Base-by-base conservation (phyloP, 148 eudicot species). In the Rhododendron simsii region DNA sequence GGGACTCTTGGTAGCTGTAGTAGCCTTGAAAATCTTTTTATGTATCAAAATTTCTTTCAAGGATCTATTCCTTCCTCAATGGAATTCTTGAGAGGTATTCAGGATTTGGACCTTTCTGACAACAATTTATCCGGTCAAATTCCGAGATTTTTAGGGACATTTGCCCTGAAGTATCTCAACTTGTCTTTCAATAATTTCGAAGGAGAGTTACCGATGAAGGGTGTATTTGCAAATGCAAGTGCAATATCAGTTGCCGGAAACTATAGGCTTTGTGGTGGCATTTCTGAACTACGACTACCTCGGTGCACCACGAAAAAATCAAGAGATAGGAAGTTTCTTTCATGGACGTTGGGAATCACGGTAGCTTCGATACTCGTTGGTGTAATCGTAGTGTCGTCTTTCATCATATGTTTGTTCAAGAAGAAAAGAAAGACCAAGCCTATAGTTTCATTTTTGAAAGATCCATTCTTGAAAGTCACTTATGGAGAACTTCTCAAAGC, bases 61-160 rank as follows among this genome's bases (percentile, higher is more conserved):
- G 87, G 84, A 33, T 23, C 80, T 4, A 81, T 73, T 51, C 87
- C 87, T 55, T 2, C 28, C 9, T 48, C 84, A 33, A 9, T 86
- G 20, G 59, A 30, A 10, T 44, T n/a, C n/a, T 41, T 82, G 55
- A 74, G 14, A 86, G 88, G 81, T 0, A 28, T 82, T 23, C 37
- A 16, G 4, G 5, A 1, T 53, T 11, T 86, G 11, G 84, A 86
- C 82, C 71, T 86, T 74, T 82, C 88, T 5, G 11, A n/a, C 4
- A 86, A 86, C 63, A 86, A 86, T 33, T 81, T 86, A 15, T 73
- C 85, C 3, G 85, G 81, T 3, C 26, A 57, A 30, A 74, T 86
- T 21, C 85, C 88, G 0, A 33, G 0, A 0, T 13, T 86, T 20
- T 21, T 81, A 0, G 84, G 15, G 21, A 18, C 51, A 0, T 23